phyloP scores from a whole-genome alignment of 176 grass and related monocot genomes.

The Oryza australiensis region DNA sequence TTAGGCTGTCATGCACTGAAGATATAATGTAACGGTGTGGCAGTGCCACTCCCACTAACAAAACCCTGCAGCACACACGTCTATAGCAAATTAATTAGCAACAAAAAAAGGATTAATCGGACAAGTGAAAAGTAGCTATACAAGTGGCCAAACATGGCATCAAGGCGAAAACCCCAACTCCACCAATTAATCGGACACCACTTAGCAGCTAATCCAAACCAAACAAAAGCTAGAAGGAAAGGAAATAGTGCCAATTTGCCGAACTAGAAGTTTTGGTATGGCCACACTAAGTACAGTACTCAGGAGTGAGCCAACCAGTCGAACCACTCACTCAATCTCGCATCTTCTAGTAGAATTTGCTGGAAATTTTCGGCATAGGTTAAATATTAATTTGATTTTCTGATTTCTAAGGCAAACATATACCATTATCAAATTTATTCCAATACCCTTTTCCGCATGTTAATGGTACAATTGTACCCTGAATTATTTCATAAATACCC shows the following conservation, averaged over 20 bases:
- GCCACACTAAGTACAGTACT: background rate
- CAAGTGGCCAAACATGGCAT: background rate
- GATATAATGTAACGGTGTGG: background rate
- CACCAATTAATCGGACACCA: background rate
- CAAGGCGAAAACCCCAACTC: background rate
- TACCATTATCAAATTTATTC: too few relatives aligned
- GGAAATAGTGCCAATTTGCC: background rate
- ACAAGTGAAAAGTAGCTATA: background rate
- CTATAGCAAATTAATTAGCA: background rate
- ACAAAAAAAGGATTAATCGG: background rate
- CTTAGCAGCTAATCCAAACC: background rate
- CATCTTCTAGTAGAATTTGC: too few relatives aligned
- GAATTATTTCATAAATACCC: too few relatives aligned
- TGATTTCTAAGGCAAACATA: too few relatives aligned
- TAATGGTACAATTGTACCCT: too few relatives aligned
- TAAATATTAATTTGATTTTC: too few relatives aligned
- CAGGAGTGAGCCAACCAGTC: too few relatives aligned
- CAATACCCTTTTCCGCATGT: too few relatives aligned
- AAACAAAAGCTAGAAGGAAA: background rate
- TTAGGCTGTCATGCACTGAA: background rate
- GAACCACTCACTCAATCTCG: too few relatives aligned
- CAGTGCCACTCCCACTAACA: background rate
- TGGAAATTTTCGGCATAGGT: too few relatives aligned
- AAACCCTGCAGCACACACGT: background rate
- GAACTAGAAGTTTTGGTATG: background rate